Percentiles rank a stretch among this genome's conserved stretches.
These are phyloP conservation scores for Gyrodon lividus DNA, from an alignment of 768 basidiomycete genomes.

Conservation along the genomic window DNA sequence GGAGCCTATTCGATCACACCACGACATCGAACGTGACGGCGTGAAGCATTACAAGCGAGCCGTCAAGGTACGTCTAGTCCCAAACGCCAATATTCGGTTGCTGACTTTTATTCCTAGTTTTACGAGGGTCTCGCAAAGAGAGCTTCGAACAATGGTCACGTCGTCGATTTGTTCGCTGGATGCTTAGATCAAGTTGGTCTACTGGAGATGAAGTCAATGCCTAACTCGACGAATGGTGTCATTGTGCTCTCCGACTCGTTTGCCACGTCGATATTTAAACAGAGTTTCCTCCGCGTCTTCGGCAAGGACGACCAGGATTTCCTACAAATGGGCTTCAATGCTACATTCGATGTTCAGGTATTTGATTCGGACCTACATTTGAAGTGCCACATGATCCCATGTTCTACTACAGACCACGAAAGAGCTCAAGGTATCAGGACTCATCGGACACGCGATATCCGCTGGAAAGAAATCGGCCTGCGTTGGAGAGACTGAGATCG, in stretches of 20 bases:
- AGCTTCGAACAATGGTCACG: constrained; percentile 91
- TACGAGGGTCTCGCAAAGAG: constrained; percentile 94
- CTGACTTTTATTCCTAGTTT: constrained; percentile 54
- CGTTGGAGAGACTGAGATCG: constrained; percentile 98
- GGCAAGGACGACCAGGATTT: constrained; percentile 90
- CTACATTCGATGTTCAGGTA: constrained; percentile 97
- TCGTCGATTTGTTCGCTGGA: constrained; percentile 93
- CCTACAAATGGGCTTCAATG: constrained; percentile 97
- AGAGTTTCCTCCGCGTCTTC: constrained; percentile 91
- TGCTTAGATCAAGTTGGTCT: constrained; percentile 98
- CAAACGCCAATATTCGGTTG: background rate
- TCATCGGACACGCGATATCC: constrained; percentile 97
- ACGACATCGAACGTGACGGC: constrained; percentile 96
- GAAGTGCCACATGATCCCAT: background rate
- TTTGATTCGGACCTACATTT: constrained; percentile 5
- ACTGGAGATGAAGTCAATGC: constrained; percentile 93
- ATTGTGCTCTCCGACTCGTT: constrained; percentile 97
- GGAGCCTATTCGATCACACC: constrained; percentile 97
- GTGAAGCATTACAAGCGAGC: constrained; percentile 98
- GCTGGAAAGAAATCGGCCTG: constrained; percentile 95
- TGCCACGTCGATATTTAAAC: constrained; percentile 97
- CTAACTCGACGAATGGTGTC: constrained; percentile 95
- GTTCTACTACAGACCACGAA: constrained; percentile 76
- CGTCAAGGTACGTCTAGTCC: constrained; percentile 64
- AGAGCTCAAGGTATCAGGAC: constrained; percentile 96